Conservation (phyloP, 495 filamentous ascomycete species). For the Hypomontagnella monticulosa region DNA sequence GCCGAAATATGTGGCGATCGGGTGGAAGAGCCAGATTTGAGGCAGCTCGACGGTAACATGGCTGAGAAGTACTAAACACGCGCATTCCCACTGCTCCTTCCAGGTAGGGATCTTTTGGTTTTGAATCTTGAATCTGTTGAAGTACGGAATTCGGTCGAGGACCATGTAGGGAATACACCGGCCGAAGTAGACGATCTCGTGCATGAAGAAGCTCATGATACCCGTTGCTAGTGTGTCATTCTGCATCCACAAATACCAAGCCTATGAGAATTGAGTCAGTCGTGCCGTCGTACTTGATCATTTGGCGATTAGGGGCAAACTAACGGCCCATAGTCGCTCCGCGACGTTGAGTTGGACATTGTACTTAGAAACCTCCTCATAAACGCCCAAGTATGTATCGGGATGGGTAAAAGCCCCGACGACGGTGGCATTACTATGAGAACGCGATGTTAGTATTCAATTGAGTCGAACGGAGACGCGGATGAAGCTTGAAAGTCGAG, state of each 20-base stretch:
- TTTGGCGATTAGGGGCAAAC: conserved; percentile 33
- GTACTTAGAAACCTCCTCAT: conserved; percentile 85
- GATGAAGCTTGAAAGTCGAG: not conserved
- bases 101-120: conserved; percentile 88
- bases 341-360: conserved; percentile 86
- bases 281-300: conserved; percentile 12
- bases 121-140: conserved; percentile 95
- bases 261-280: conserved; percentile 47
- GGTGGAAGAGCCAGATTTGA: conserved; percentile 99
- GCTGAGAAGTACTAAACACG: conserved; percentile 85
- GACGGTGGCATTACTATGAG: conserved; percentile 66
- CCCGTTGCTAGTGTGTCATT: conserved; percentile 96
- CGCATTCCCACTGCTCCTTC: conserved; percentile 93
- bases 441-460: conserved; percentile 33
- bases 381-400: conserved; percentile 79
- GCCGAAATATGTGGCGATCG: conserved; percentile 93
- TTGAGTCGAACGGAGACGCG: not conserved
- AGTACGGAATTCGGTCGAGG: conserved; percentile 84
- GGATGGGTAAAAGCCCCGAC: conserved; percentile 59
- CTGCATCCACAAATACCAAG: conserved; percentile 97
- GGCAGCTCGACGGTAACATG: conserved; percentile 98
- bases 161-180: conserved; percentile 92
- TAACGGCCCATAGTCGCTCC: conserved; percentile 90
- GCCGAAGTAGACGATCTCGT: conserved; percentile 94
- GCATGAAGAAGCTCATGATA: conserved; percentile 96